Evolutionary conservation across 139 green algal genomes (phyloP).

Genomic region (Axilococcus clingmanii): DNA sequence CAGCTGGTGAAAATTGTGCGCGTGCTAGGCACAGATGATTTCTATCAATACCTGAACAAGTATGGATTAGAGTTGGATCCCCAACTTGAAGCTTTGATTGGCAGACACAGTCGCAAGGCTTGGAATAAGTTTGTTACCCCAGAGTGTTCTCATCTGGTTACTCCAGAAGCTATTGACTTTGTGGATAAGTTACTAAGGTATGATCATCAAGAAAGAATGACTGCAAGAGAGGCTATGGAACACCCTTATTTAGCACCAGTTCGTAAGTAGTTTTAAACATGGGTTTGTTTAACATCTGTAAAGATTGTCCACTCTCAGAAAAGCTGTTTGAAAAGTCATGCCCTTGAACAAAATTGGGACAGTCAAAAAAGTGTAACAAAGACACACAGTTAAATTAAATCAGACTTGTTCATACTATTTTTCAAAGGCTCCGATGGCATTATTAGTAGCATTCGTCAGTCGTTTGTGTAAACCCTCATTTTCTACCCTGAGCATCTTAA

Average conservation of each 20-base stretch:
- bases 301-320: too few species aligned
- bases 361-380: neutral
- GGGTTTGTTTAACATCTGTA: too few species aligned
- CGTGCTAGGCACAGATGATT: constrained; percentile 89
- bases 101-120: constrained; percentile 68
- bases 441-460: neutral
- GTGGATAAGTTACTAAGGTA: constrained; percentile 91
- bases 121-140: constrained; percentile 91
- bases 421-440: too few species aligned
- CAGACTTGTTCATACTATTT: too few species aligned
- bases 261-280: too few species aligned
- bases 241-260: constrained; percentile 93
- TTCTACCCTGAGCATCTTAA: neutral
- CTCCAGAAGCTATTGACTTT: constrained; percentile 89
- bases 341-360: too few species aligned
- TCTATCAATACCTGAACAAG: constrained; percentile 87
- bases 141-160: constrained; percentile 93
- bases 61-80: constrained; percentile 96
- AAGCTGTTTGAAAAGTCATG: too few species aligned
- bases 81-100: constrained; percentile 84
- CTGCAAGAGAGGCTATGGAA: constrained; percentile 83
- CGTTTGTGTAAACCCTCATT: neutral
- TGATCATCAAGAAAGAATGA: constrained; percentile 76
- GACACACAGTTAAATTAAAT: too few species aligned
- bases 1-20: constrained; percentile 97